These are phyloP conservation scores for Anethum foeniculum DNA, from an alignment of 140 eudicot genomes.

Conservation along the genomic window DNA sequence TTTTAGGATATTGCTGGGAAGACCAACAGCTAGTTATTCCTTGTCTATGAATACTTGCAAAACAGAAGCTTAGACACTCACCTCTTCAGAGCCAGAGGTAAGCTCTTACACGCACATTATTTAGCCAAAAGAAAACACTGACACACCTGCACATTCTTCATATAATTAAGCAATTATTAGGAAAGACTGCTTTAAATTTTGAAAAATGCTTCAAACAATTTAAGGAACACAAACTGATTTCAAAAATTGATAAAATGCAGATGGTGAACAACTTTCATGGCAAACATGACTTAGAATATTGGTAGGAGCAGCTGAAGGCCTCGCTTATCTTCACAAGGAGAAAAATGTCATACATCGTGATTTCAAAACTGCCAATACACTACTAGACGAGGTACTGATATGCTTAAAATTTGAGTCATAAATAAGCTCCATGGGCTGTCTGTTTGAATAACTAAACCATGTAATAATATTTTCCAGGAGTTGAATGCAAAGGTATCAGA, in stretches of 20 bases:
- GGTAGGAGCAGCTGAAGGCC: conserved; percentile 62
- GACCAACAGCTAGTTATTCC: conserved; percentile 40
- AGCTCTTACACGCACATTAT: background rate
- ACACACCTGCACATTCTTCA: too few species aligned
- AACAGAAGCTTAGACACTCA: conserved; percentile 70
- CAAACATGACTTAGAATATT: conserved; percentile 45
- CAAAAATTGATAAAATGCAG: conserved; percentile 1
- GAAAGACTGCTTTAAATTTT: too few species aligned
- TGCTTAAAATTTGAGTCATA: background rate
- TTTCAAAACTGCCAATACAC: conserved; percentile 56
- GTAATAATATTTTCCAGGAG: too few species aligned
- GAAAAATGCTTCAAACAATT: too few species aligned
- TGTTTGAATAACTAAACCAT: too few species aligned
- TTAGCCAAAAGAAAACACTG: too few species aligned
- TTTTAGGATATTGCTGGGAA: conserved; percentile 75
- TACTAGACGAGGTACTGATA: conserved; percentile 32
- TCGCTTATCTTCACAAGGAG: conserved; percentile 46
- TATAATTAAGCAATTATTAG: too few species aligned
- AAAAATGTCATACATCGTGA: conserved; percentile 65
- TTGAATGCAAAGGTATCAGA: conserved; percentile 36
- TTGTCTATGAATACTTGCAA: conserved; percentile 69
- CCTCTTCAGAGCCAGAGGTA: conserved; percentile 69
- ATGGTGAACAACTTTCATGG: conserved; percentile 63
- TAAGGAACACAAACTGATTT: background rate
- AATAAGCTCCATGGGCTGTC: too few species aligned